Percentiles rank a stretch among this genome's conserved stretches.
Conservation (phyloP, 805 yeast species). For the Candida sanyiensis region DNA sequence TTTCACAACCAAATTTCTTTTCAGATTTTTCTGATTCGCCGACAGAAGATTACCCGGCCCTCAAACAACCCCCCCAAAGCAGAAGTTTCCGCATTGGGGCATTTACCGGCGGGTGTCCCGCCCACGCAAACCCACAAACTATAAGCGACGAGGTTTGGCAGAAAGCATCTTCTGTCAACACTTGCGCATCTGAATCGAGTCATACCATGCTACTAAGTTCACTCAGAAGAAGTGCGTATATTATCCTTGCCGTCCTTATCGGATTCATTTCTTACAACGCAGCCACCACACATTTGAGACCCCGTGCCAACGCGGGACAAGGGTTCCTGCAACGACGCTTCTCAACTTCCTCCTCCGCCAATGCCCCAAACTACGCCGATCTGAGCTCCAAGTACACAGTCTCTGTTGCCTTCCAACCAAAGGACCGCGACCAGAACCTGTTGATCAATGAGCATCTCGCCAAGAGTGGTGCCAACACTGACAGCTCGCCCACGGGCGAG, state of each 20-base stretch:
- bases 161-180: too few species aligned
- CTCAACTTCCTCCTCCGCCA: constrained; percentile 16
- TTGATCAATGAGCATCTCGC: constrained; percentile 29
- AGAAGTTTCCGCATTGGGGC: constrained; percentile 1
- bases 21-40: constrained; percentile 11
- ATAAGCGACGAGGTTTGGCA: too few species aligned
- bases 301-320: constrained; percentile 2
- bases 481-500: constrained; percentile 65
- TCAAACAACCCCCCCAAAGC: neutral
- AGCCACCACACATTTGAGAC: constrained; percentile 10
- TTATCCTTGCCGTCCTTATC: constrained; percentile 10
- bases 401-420: constrained; percentile 71
- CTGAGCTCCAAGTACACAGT: constrained; percentile 40
- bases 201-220: constrained; percentile 15
- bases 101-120: too few species aligned
- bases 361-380: constrained; percentile 14
- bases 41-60: constrained; percentile 3
- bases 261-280: constrained; percentile 21
- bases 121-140: too few species aligned
- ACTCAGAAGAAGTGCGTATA: constrained; percentile 24
- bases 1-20: constrained; percentile 2
- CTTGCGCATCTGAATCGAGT: too few species aligned
- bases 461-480: constrained; percentile 25
- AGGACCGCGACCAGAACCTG: constrained; percentile 52
- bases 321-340: constrained; percentile 5